These are phyloP conservation scores for Xylariaceae sp. DNA, from an alignment of 2,329 filamentous ascomycete species.

Conservation along the genomic window DNA sequence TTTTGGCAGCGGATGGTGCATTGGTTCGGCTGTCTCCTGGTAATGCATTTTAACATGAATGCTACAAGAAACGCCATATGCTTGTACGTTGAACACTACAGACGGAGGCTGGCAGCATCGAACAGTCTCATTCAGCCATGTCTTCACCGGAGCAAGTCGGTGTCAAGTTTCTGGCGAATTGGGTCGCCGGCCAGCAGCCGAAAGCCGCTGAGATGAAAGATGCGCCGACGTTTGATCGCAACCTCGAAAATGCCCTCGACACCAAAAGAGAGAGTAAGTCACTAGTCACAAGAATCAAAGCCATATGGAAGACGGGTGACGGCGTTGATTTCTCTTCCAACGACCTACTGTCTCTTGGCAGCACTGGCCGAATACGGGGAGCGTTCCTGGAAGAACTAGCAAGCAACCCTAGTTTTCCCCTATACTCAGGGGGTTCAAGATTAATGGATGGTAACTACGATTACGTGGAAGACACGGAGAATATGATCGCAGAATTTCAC, in stretches of 20 bases:
- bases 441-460: slow-evolving; percentile 66
- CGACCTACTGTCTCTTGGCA: slow-evolving; percentile 64
- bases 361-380: slow-evolving; percentile 46
- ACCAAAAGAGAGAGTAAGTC: slow-evolving; percentile 26
- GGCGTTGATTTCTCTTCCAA: slow-evolving; percentile 64
- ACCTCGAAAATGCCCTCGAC: slow-evolving; percentile 40
- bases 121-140: too few relatives aligned
- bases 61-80: too few relatives aligned
- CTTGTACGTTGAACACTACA: too few relatives aligned
- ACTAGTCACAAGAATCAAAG: slow-evolving; percentile 29
- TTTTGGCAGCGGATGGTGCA: too few relatives aligned
- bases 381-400: slow-evolving; percentile 48
- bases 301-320: slow-evolving; percentile 15
- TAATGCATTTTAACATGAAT: too few relatives aligned
- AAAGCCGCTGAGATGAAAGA: slow-evolving; percentile 17
- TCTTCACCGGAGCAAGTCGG: too few relatives aligned
- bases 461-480: slow-evolving; percentile 54
- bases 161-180: too few relatives aligned
- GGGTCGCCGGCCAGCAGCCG: slow-evolving; percentile 16
- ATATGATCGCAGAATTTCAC: slow-evolving; percentile 67
- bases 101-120: too few relatives aligned
- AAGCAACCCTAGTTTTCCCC: slow-evolving; percentile 38
- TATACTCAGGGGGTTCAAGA: slow-evolving; percentile 63
- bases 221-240: slow-evolving; percentile 30
- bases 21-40: too few relatives aligned